Evolutionary conservation across 768 basidiomycete species (phyloP).

Genomic region (Ephemerocybe angulata): DNA sequence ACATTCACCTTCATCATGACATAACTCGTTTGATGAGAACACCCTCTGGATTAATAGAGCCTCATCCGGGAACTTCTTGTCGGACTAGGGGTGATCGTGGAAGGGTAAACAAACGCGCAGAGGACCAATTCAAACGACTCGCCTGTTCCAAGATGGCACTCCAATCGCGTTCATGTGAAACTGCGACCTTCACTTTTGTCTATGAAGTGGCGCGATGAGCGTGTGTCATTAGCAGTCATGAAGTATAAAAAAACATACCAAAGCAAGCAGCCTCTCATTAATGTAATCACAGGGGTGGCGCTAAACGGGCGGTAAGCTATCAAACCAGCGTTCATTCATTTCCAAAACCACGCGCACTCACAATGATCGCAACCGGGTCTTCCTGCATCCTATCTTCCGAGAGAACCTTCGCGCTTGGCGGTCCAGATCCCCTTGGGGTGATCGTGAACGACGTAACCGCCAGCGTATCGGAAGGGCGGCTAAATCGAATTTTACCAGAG

Average conservation of each 20-base stretch:
- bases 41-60: background rate
- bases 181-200: slow-evolving; percentile 1
- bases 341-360: too few species aligned
- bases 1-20: background rate
- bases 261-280: slow-evolving; percentile 3
- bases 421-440: background rate
- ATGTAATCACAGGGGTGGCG: slow-evolving; percentile 1
- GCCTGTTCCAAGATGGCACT: slow-evolving; percentile 5
- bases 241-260: background rate
- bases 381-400: background rate
- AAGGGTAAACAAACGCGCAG: background rate
- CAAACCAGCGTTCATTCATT: too few species aligned
- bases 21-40: background rate
- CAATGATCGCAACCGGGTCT: background rate
- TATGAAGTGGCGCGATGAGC: background rate
- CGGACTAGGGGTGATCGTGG: background rate
- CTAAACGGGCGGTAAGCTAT: too few species aligned
- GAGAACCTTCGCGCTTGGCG: background rate
- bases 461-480: background rate
- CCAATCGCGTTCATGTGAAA: slow-evolving; percentile 10
- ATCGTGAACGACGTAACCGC: background rate
- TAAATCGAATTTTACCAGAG: slow-evolving; percentile 1
- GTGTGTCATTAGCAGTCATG: background rate
- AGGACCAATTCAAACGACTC: background rate
- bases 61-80: background rate